Evolutionary conservation across 225 moss, liverwort and hornwort species (phyloP).

Genomic region (Marchantia polymorpha): DNA sequence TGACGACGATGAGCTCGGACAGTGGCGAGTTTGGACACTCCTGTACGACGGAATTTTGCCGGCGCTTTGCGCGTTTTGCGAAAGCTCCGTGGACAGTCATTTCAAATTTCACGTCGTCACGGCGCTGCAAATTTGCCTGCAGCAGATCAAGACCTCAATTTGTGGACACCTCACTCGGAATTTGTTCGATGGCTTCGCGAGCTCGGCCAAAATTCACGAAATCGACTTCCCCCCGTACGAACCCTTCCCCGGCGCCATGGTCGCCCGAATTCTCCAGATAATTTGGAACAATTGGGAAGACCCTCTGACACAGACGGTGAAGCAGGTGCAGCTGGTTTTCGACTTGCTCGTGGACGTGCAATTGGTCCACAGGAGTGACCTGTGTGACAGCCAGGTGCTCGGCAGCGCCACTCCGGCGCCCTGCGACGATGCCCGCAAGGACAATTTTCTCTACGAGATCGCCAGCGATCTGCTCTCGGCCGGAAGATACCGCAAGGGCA

Average conservation of each 20-base stretch:
- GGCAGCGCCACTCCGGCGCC: not conserved
- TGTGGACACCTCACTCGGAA: slow-evolving; percentile 57
- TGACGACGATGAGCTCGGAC: slow-evolving; percentile 26
- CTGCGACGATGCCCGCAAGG: slow-evolving; percentile 34
- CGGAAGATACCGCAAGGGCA: slow-evolving; percentile 92
- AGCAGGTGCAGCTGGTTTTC: slow-evolving; percentile 95
- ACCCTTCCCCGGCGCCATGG: slow-evolving; percentile 55
- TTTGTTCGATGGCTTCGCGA: slow-evolving; percentile 44
- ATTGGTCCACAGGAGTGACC: slow-evolving; percentile 40
- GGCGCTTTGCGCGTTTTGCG: slow-evolving; percentile 77
- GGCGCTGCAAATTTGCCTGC: slow-evolving; percentile 90
- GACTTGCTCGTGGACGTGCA: slow-evolving; percentile 96
- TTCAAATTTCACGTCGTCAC: slow-evolving; percentile 98
- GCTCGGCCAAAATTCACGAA: slow-evolving; percentile 34
- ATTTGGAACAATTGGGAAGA: slow-evolving; percentile 99
- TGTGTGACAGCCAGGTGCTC: slow-evolving; percentile 37
- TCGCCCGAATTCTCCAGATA: slow-evolving; percentile 67
- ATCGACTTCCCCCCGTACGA: slow-evolving; percentile 48
- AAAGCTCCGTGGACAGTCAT: slow-evolving; percentile 90
- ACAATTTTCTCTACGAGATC: slow-evolving; percentile 67
- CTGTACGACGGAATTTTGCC: slow-evolving; percentile 92
- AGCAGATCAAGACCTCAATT: slow-evolving; percentile 92
- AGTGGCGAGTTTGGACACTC: slow-evolving; percentile 70
- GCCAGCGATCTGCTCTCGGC: slow-evolving; percentile 79
- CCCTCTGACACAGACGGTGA: slow-evolving; percentile 97